phyloP scores from a whole-genome alignment of 1,139 yeast genomes.

The Kurtzmaniella quercitrusa region DNA sequence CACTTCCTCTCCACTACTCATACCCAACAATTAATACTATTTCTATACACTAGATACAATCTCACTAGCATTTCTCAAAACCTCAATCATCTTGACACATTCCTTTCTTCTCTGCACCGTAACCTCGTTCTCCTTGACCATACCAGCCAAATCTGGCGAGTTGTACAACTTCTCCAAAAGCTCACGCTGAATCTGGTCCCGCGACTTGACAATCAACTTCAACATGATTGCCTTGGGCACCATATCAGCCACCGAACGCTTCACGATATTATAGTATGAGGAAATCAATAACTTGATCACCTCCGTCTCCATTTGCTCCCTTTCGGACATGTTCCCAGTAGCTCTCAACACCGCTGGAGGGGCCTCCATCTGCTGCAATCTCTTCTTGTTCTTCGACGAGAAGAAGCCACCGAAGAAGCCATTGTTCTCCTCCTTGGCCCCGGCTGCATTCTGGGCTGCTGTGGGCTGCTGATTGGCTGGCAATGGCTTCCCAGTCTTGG shows the following conservation, averaged over 20 bases:
- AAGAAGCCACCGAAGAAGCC: conserved; percentile 96
- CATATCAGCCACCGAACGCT: conserved; percentile 87
- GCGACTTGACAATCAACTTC: conserved; percentile 79
- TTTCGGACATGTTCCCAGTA: conserved; percentile 89
- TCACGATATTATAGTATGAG: conserved; percentile 88
- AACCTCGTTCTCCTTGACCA: conserved; percentile 87
- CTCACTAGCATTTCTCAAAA: conserved; percentile 81
- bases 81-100: conserved; percentile 91
- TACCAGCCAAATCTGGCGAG: conserved; percentile 65
- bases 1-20: too few species aligned
- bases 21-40: too few species aligned
- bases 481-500: conserved; percentile 84
- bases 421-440: conserved; percentile 28
- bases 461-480: conserved; percentile 40
- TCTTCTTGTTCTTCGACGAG: conserved; percentile 87
- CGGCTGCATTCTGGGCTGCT: conserved; percentile 13
- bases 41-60: conserved; percentile 78
- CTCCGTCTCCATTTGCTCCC: conserved; percentile 95
- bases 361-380: conserved; percentile 93
- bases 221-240: conserved; percentile 95
- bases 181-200: conserved; percentile 85
- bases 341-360: conserved; percentile 96
- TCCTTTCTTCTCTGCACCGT: conserved; percentile 95
- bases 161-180: conserved; percentile 83
- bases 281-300: conserved; percentile 88